Evolutionary conservation across 495 filamentous ascomycete genomes (phyloP).

Genomic region (Neurospora cerealis): DNA sequence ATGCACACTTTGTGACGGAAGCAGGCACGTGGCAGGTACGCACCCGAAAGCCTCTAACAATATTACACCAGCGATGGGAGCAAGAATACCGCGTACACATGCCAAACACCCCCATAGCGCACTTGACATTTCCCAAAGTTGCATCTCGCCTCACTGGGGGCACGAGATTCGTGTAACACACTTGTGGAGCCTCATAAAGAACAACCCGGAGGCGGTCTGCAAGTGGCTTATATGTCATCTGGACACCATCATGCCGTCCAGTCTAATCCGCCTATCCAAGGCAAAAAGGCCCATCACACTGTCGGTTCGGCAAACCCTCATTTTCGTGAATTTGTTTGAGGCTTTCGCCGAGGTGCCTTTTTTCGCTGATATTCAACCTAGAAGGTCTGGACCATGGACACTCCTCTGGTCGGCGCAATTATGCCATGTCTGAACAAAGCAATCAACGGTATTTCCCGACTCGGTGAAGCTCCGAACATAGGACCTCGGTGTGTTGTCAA

Average conservation of each 20-base stretch:
- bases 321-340: background rate
- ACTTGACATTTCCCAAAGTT: background rate
- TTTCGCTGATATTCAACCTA: background rate
- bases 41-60: background rate
- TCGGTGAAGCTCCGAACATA: background rate
- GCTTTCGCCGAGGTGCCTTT: background rate
- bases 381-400: background rate
- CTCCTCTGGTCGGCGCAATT: background rate
- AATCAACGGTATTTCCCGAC: background rate
- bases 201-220: background rate
- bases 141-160: background rate
- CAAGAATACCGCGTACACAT: background rate
- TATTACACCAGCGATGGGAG: background rate
- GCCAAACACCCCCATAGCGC: background rate
- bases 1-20: background rate
- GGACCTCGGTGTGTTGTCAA: background rate
- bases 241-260: background rate
- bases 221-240: background rate
- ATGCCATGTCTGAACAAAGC: background rate
- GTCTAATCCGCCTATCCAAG: background rate
- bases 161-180: background rate
- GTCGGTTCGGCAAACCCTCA: background rate
- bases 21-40: background rate
- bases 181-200: background rate
- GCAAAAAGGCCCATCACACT: background rate